A percentile compares a stretch with the other conserved stretches of the same genome.
Evolutionary conservation across 2,329 filamentous ascomycete genomes (phyloP).

Genomic region (Apiospora pterosperma): DNA sequence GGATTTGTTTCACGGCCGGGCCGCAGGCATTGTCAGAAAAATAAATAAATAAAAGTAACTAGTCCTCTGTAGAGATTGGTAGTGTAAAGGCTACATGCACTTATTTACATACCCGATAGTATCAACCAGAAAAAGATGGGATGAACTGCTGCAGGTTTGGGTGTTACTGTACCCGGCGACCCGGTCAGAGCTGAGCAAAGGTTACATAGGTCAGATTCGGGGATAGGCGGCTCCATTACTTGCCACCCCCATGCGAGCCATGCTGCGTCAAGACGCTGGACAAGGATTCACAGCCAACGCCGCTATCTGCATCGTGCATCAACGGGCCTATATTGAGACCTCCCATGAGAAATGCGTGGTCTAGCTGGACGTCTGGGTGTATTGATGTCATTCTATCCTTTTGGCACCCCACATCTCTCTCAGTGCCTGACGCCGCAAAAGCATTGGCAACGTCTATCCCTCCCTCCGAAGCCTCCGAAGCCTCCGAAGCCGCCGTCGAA

Average conservation of each 20-base stretch:
- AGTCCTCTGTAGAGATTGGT: not conserved
- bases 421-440: not conserved
- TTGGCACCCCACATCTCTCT: no score
- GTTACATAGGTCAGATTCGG: not conserved
- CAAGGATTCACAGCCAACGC: not conserved
- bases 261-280: not conserved
- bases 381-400: not conserved
- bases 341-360: not conserved
- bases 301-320: not conserved
- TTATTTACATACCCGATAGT: no score
- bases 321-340: not conserved
- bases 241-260: not conserved
- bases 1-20: not conserved
- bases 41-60: not conserved
- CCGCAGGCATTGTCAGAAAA: not conserved
- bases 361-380: not conserved
- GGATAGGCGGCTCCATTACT: not conserved
- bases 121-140: not conserved
- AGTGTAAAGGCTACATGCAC: not conserved
- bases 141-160: not conserved
- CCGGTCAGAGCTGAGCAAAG: not conserved
- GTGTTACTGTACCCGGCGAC: not conserved
- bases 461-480: not conserved
- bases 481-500: not conserved
- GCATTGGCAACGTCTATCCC: not conserved